Evolutionary conservation across 306 rosid species (phyloP), one percentile per base, ranked within the genome.

Genomic region (Herpetospermum pedunculosum): DNA sequence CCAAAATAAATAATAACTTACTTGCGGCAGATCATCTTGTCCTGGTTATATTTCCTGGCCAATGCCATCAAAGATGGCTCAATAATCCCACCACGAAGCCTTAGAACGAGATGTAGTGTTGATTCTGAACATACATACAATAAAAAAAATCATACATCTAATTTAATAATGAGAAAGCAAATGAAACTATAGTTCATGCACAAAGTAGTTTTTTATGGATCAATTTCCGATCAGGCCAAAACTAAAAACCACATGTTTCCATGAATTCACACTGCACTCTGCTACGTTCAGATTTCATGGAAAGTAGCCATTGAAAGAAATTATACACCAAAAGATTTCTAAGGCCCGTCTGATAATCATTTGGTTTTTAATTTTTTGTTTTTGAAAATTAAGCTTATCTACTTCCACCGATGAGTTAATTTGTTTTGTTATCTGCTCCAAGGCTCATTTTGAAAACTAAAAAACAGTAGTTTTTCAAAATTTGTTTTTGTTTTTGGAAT

Each of bases 81-180:
- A 50, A 93, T 93, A 58, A 93, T 93, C 4, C 98, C 98, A 81
- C 98, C 97, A 69, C 98, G 96, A 72, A 93, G 98, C 97, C 98
- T 93, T 83, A 93, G 80, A 77, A 93, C 97, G 82, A 93, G 92
- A 77, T 90, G 98, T 73, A 93, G 80, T 2, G 98, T 93, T 38
- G 98, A 93, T 70, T 93, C 98, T 93, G 82, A 71, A 77, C 40
- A 81, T 6, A 79, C 32, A 67, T 8, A 12, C n/a, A n/a, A n/a
- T n/a, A n/a, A n/a, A 37, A 25, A 11, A 23, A 21, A 65, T 3
- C 9, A 0, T 23, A 43, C n/a, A 68, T 38, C 41, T n/a, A 62
- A 62, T 12, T n/a, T 34, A 32, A 62, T 26, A 57, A 15, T 28
- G 35, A 28, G 11, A n/a, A 9, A n/a, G 44, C 16, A 2, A 35